Evolutionary conservation across 179 eudicot genomes (phyloP), one percentile per base, ranked within the genome.

Genomic region (Pouteria campechiana): DNA sequence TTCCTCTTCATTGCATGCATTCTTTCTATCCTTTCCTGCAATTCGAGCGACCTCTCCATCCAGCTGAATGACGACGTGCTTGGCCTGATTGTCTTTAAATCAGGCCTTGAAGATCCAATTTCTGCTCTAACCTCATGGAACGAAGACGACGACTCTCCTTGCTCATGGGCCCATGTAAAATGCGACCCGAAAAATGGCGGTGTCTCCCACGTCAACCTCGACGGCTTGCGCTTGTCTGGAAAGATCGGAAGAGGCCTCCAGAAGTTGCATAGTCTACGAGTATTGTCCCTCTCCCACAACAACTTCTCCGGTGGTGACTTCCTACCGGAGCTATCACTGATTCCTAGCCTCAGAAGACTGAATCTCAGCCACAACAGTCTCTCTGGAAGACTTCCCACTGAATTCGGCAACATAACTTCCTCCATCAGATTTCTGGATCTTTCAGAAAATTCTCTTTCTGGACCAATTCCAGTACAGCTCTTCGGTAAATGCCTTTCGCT

Each of bases 11-110:
- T 31, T 41, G 11, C 12, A 21, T n/a, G 20, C 44, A 19, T 6
- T 40, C 28, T 41, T 41, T 3, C 22, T 7, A 21, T 12, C 15
- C 15, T 24, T 41, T 20, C 13, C 20, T 14, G 30, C 48, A 13
- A 31, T 12, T n/a, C n/a, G n/a, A 24, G 32, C 8, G 52, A 48
- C 9, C 48, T 43, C 31, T 10, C 51, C 0, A n/a, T 44, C 13
- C 68, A 51, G 34, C 72, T 76, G 5, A 79, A 92, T 51, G 96
- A 92, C 59, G 99, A 92, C 14, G 65, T 92, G 12, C 58, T 92
- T 12, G 99, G 96, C 41, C 83, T 92, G 19, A 78, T 87, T 50
- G 99, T 83, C 41, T 92, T 92, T 81, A 92, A 83, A 61, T 57
- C 99, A 10, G 75, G 60, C 50, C 61, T 92, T 7, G 50, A 58